A percentile compares a stretch with the other conserved stretches of the same genome.
These are phyloP conservation scores for Trametes cubensis DNA, from an alignment of 768 basidiomycete genomes.

Conservation along the genomic window DNA sequence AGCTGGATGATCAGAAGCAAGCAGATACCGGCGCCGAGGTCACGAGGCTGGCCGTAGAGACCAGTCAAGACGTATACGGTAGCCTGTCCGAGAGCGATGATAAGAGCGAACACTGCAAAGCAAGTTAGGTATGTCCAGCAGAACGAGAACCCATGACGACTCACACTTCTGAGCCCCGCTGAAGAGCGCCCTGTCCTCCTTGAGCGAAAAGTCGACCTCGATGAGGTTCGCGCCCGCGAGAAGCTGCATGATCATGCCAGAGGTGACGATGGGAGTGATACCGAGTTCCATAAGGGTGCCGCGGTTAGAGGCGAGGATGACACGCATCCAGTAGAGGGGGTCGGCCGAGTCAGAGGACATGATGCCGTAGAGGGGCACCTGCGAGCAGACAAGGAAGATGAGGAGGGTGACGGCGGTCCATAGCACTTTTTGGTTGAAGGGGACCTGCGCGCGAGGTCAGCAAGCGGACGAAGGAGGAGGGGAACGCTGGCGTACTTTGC, in stretches of 20 bases:
- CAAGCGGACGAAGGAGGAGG: not conserved
- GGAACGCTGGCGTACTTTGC: slow-evolving; percentile 64
- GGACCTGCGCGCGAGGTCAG: slow-evolving; percentile 58
- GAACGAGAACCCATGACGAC: not conserved
- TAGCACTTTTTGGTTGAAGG: slow-evolving; percentile 97
- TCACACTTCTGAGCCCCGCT: slow-evolving; percentile 95
- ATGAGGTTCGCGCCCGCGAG: slow-evolving; percentile 96
- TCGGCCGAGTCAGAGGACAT: slow-evolving; percentile 99
- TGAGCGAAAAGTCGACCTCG: slow-evolving; percentile 95
- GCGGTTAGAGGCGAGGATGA: slow-evolving; percentile 97
- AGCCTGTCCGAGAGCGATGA: slow-evolving; percentile 95
- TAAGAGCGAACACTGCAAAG: slow-evolving; percentile 85
- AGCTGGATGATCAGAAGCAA: slow-evolving; percentile 96
- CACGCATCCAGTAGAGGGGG: slow-evolving; percentile 99
- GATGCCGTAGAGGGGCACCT: slow-evolving; percentile 98
- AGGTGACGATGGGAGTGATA: slow-evolving; percentile 96
- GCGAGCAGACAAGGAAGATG: slow-evolving; percentile 99
- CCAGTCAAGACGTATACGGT: slow-evolving; percentile 97
- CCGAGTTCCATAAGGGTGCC: slow-evolving; percentile 99
- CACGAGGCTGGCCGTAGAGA: slow-evolving; percentile 91
- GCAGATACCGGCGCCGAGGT: slow-evolving; percentile 96
- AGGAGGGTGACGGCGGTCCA: slow-evolving; percentile 99
- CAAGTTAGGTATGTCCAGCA: not conserved
- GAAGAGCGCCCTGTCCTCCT: slow-evolving; percentile 96
- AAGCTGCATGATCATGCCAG: slow-evolving; percentile 99